Percentiles rank a stretch among this genome's conserved stretches.
These are phyloP conservation scores for Graphiopsis chlorocephala DNA, from an alignment of 2,329 filamentous ascomycete species.

Conservation along the genomic window DNA sequence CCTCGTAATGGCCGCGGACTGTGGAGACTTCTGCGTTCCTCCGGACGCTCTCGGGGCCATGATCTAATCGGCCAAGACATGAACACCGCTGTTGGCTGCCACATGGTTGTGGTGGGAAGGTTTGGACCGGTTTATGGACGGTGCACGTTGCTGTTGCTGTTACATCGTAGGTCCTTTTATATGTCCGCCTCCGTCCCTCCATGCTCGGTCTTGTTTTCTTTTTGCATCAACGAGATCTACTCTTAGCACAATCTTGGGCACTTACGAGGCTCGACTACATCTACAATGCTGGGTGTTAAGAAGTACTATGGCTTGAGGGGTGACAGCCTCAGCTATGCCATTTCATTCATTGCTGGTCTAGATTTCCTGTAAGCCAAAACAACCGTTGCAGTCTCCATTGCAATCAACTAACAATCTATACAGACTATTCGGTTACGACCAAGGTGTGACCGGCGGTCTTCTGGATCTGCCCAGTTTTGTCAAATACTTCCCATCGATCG, in stretches of 20 bases:
- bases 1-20: neutral
- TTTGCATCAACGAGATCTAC: conserved; percentile 2
- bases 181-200: conserved; percentile 6
- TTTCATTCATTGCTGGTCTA: conserved; percentile 44
- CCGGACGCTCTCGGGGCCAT: conserved; percentile 9
- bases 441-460: conserved; percentile 45
- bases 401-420: neutral
- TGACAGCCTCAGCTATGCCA: conserved; percentile 41
- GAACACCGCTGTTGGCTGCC: conserved; percentile 10
- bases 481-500: conserved; percentile 41
- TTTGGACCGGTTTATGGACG: neutral
- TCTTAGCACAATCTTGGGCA: neutral
- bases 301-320: conserved; percentile 43
- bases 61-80: conserved; percentile 13
- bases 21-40: neutral
- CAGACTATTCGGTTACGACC: conserved; percentile 26
- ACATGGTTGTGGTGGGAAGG: conserved; percentile 13
- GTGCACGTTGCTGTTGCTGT: conserved; percentile 6
- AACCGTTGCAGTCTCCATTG: neutral
- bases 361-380: conserved; percentile 31
- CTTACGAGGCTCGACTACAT: neutral
- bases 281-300: conserved; percentile 16
- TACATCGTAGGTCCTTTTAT: neutral
- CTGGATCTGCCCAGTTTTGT: conserved; percentile 42
- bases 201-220: neutral